Conservation (phyloP, 345 rosid genomes). For the Hibiscus trionum region DNA sequence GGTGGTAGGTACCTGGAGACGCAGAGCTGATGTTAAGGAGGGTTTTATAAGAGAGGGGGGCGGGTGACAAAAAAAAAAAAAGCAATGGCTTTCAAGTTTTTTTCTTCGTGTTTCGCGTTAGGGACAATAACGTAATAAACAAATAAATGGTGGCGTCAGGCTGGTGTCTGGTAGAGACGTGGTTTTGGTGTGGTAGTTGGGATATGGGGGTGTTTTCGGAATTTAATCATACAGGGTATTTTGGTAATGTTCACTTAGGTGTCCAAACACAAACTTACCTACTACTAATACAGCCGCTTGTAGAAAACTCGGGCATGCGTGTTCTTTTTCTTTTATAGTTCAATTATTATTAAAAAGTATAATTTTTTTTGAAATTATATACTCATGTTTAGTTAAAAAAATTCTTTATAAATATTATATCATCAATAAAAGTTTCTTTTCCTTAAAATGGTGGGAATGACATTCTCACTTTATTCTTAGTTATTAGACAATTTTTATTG, state of each 20-base stretch:
- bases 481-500: too few species aligned
- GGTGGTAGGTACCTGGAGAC: constrained; percentile 15
- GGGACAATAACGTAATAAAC: neutral
- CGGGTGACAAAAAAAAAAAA: neutral
- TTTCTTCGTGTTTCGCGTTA: neutral
- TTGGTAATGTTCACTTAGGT: neutral
- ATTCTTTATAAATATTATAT: too few species aligned
- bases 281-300: too few species aligned
- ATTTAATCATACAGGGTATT: neutral
- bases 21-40: neutral
- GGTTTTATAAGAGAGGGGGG: constrained; percentile 7
- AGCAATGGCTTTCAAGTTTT: neutral
- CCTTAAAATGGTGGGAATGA: too few species aligned
- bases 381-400: too few species aligned
- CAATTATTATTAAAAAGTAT: too few species aligned
- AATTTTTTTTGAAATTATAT: too few species aligned
- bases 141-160: neutral
- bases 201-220: neutral
- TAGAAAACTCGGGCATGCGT: neutral
- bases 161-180: constrained; percentile 1
- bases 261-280: neutral
- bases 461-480: too few species aligned
- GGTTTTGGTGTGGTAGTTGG: constrained; percentile 13
- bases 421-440: too few species aligned
- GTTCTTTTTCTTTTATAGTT: too few species aligned